Base-by-base conservation (phyloP, 2,329 filamentous ascomycete species). In the Hortaea werneckii region DNA sequence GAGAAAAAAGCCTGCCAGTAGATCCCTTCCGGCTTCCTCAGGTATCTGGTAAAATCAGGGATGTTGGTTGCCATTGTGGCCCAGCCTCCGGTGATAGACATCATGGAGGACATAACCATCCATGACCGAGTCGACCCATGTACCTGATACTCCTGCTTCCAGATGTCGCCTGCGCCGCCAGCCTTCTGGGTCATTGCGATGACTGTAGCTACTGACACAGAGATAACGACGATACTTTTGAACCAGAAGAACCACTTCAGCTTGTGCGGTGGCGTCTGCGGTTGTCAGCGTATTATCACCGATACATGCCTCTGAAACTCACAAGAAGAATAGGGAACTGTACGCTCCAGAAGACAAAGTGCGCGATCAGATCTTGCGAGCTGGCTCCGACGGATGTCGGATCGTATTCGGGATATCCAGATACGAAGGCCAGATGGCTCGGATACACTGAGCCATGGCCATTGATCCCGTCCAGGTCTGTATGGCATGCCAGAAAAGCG, bases 401-500 rank as follows among this genome's bases (percentile, higher is more conserved):
- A 81, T 68, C 27, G 66, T 62, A 52, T 82, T 81, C 0, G 69
- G 66, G 8, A 80, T 65, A 0, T 66, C 65, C 1, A 69, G 60
- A 52, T 77, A 81, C 7, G 70, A 74, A 0, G 78, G 78, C 73
- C 76, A 80, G 51, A 79, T 78, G 1, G 75, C 74, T 6, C 69
- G 68, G 10, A 78, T 63, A 63, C 76, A 75, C 38, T 73, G 70
- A 4, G 65, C 64, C 6, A 77, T 66, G 0, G 70, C 67, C 46
- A 76, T 75, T 0, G 74, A 78, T 0, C 80, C 80, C 51, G 80
- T 81, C 49, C 78, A 77, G 37, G 76, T 78, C 53, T 83, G 79
- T 40, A 84, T 81, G 0, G 79, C 78, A 44, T 83, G 78, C 82
- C 76, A 79, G 61, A 79, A 77, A 12, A 78, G 58, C 5, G 75